phyloP scores from a whole-genome alignment of 2,329 filamentous ascomycete genomes.

The Diaporthe nobilis region DNA sequence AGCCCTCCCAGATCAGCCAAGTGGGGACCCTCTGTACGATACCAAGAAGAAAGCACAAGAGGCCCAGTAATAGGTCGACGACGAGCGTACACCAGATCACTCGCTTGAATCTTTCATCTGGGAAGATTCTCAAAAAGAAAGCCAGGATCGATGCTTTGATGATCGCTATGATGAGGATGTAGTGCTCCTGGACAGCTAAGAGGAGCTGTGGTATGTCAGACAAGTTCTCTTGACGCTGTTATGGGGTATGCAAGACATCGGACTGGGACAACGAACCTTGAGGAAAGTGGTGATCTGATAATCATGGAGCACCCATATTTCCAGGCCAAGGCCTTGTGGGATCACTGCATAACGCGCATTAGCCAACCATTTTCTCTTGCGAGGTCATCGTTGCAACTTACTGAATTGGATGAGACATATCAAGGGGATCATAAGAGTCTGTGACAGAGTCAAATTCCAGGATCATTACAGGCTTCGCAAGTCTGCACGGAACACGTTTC shows the following conservation, averaged over 20 bases:
- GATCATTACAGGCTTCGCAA: background rate
- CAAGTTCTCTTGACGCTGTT: background rate
- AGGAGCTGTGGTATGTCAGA: background rate
- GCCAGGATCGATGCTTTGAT: conserved; percentile 25
- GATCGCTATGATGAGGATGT: background rate
- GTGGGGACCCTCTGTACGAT: conserved; percentile 1
- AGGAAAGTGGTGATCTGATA: conserved; percentile 5
- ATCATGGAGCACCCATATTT: conserved; percentile 12
- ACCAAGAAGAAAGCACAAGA: background rate
- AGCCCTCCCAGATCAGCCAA: conserved; percentile 26
- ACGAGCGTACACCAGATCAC: conserved; percentile 3
- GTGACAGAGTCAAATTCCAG: background rate
- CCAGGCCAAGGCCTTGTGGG: background rate
- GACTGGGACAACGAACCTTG: background rate
- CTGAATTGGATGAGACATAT: background rate
- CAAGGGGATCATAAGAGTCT: background rate
- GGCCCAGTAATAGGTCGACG: background rate
- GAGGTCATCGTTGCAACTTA: background rate
- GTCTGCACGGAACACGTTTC: background rate
- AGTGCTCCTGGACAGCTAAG: background rate
- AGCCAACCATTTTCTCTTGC: background rate
- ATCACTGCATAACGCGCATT: background rate
- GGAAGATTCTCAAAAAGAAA: conserved; percentile 20
- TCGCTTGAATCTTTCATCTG: conserved; percentile 3
- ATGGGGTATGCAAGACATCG: background rate